Evolutionary conservation across 2,329 filamentous ascomycete species (phyloP).

Genomic region (Dothideomycetes sp.): DNA sequence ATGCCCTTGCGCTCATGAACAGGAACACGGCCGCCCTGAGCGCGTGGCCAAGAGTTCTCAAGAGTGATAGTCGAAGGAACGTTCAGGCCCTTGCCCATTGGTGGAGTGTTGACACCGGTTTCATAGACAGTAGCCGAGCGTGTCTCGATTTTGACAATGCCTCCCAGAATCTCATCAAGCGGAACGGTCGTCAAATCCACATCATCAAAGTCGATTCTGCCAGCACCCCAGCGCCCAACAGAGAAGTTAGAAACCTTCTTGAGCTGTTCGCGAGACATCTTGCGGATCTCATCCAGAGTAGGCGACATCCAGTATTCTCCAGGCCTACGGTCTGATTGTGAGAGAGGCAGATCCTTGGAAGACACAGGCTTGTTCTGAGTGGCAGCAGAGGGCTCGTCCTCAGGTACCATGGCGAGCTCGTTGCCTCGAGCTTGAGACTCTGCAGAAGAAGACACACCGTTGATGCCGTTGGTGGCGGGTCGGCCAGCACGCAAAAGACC

Average conservation of each 20-base stretch:
- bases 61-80: constrained; percentile 81
- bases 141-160: constrained; percentile 65
- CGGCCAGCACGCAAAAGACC: constrained; percentile 49
- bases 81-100: constrained; percentile 79
- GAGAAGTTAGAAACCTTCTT: constrained; percentile 65
- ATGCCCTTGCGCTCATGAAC: constrained; percentile 52
- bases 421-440: constrained; percentile 61
- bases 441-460: constrained; percentile 43
- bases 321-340: constrained; percentile 38
- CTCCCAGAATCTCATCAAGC: constrained; percentile 68
- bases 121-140: constrained; percentile 85
- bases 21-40: constrained; percentile 48
- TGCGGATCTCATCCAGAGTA: constrained; percentile 61
- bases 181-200: constrained; percentile 76
- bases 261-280: constrained; percentile 71
- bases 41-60: constrained; percentile 86
- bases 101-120: constrained; percentile 65
- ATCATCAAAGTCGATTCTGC: constrained; percentile 70
- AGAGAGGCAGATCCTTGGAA: constrained; percentile 11
- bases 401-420: constrained; percentile 69
- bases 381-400: constrained; percentile 45
- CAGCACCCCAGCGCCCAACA: constrained; percentile 74
- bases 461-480: constrained; percentile 23
- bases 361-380: neutral
- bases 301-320: constrained; percentile 87